These are phyloP conservation scores for Talaromyces atroroseus DNA, from an alignment of 2,329 filamentous ascomycete genomes.

Conservation along the genomic window DNA sequence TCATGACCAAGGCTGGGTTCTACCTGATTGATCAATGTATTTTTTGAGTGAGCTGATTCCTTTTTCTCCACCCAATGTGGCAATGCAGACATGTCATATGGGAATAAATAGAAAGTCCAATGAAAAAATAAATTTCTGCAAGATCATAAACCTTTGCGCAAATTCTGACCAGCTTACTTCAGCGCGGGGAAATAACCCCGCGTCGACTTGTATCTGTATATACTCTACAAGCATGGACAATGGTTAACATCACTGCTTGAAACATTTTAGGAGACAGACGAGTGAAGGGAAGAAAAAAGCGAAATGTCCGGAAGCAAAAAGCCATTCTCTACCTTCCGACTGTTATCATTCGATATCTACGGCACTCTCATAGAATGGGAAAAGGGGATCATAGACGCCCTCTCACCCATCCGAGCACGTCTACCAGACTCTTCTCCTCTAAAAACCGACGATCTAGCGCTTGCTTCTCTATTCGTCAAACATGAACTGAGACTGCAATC, in stretches of 20 bases:
- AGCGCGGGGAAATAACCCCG: too few species aligned
- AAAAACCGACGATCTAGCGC: slow-evolving; percentile 34
- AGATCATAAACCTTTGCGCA: not conserved
- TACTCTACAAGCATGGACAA: too few species aligned
- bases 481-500: slow-evolving; percentile 48
- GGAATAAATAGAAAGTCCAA: not conserved
- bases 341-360: slow-evolving; percentile 72
- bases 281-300: too few species aligned
- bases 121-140: not conserved
- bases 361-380: slow-evolving; percentile 79
- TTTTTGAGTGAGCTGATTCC: not conserved
- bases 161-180: too few species aligned
- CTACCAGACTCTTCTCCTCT: slow-evolving; percentile 36
- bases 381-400: slow-evolving; percentile 53
- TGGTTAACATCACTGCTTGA: too few species aligned
- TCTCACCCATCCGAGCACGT: slow-evolving; percentile 42
- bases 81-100: slow-evolving; percentile 1
- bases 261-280: too few species aligned
- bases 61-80: slow-evolving; percentile 1
- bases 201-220: too few species aligned
- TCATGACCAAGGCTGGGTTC: not conserved
- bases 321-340: slow-evolving; percentile 35
- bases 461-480: slow-evolving; percentile 41
- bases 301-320: not conserved
- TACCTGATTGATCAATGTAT: slow-evolving; percentile 8